A percentile compares a stretch with the other conserved stretches of the same genome.
Conservation (phyloP, 371 early-diverging fungal species). For the Mucor sp. region DNA sequence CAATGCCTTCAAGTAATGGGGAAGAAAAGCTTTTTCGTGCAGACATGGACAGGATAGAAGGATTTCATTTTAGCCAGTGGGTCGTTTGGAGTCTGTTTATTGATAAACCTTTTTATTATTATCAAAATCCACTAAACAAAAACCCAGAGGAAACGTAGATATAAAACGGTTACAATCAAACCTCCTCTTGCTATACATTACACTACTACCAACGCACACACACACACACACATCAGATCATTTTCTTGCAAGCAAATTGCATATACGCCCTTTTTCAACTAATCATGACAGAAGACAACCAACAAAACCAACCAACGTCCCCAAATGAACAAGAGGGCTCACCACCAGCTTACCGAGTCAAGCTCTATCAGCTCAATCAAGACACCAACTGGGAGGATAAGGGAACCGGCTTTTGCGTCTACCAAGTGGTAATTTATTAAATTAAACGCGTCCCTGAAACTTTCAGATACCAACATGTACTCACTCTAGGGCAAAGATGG, state of each 20-base stretch:
- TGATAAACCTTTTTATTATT: not conserved
- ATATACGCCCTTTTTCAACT: not conserved
- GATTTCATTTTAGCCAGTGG: not conserved
- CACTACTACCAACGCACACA: no score
- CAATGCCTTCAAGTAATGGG: not conserved
- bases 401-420: constrained; percentile 78
- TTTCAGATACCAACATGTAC: constrained; percentile 20
- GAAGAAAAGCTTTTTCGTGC: not conserved
- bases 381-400: constrained; percentile 78
- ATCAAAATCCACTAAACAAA: not conserved
- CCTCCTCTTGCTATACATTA: no score
- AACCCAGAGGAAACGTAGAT: no score
- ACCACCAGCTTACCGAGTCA: constrained; percentile 56
- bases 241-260: not conserved
- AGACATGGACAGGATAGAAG: not conserved
- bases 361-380: constrained; percentile 74
- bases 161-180: no score
- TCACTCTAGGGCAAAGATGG: constrained; percentile 32
- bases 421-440: constrained; percentile 45
- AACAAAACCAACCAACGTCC: not conserved
- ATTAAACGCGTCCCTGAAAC: constrained; percentile 23
- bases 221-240: not conserved
- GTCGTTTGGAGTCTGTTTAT: not conserved
- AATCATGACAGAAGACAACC: constrained; percentile 10
- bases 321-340: not conserved